These are phyloP conservation scores for Nitzschia sp. DNA, from an alignment of 108 stramenopile genomes.

Conservation along the genomic window DNA sequence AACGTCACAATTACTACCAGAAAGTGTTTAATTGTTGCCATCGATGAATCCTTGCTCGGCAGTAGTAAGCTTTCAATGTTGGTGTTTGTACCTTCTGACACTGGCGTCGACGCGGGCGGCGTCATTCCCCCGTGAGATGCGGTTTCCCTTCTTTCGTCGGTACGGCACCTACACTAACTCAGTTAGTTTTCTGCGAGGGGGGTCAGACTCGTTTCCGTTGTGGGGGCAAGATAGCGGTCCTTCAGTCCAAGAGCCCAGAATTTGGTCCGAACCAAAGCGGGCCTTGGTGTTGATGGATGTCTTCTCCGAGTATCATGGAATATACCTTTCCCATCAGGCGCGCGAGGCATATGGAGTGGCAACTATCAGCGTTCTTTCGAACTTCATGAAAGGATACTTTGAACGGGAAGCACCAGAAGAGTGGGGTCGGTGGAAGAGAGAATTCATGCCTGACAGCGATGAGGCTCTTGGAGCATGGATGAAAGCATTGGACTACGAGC, in stretches of 20 bases:
- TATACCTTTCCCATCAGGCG: constrained; percentile 59
- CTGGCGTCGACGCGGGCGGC: too few relatives aligned
- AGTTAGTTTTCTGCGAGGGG: too few relatives aligned
- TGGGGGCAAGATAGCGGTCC: too few relatives aligned
- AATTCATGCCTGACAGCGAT: constrained; percentile 49
- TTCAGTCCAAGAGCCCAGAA: background rate
- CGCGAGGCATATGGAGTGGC: constrained; percentile 55
- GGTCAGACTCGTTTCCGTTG: background rate
- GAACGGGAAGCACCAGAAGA: constrained; percentile 39
- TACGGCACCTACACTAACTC: too few relatives aligned
- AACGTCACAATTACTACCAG: too few relatives aligned
- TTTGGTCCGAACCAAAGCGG: background rate
- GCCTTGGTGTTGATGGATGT: constrained; percentile 72
- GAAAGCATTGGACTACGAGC: constrained; percentile 37
- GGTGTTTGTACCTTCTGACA: too few relatives aligned
- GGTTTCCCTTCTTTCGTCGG: too few relatives aligned
- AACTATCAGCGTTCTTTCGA: constrained; percentile 57
- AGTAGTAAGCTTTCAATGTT: too few relatives aligned
- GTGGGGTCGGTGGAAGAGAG: constrained; percentile 37
- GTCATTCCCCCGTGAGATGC: too few relatives aligned
- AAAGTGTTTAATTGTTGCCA: too few relatives aligned
- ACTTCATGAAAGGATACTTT: constrained; percentile 67
- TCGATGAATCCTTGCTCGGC: too few relatives aligned
- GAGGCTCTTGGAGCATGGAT: constrained; percentile 37
- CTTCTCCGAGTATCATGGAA: constrained; percentile 79